Evolutionary conservation across 331 rosid genomes (phyloP), one percentile per base, ranked within the genome.

Genomic region (Pyracantha coccinea): DNA sequence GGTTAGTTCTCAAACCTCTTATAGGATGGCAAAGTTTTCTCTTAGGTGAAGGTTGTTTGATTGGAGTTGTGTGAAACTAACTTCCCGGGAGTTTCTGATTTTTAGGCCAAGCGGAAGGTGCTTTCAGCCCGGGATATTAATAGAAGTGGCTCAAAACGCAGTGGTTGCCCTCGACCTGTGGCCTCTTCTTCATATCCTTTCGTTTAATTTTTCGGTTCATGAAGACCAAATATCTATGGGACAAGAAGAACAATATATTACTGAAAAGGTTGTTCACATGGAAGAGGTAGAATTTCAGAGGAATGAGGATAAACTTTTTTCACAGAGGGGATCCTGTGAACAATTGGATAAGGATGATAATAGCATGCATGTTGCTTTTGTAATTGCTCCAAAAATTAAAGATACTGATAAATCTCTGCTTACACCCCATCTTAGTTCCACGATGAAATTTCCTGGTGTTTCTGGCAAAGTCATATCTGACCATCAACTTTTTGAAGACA

Each of bases 101-200:
- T 72, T 47, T 71, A 94, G 99, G 97, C 83, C 71, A 87, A 76
- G 82, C 68, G 83, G 75, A 94, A 90, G 85, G 91, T 87, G 72
- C 85, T 80, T 79, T 78, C 92, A 8, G 80, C 62, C 66, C 84
- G 78, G 66, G 88, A 88, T 75, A 66, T 64, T 21, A 86, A 75
- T 77, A 86, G 82, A 76, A 87, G 83, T 68, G 88, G 83, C 60
- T 82, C 88, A 50, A 89, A 92, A 81, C 89, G 92, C 66, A 85
- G 81, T 83, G 92, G 84, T 72, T 87, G 89, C 79, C 91, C 93
- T 1, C 87, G 89, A 69, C 80, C 89, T 10, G 73, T 61, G 79
- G 83, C 88, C 58, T 81, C 97, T 5, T 80, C 87, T 65, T 87
- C 93, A 94, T 94, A 94, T 94, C 99, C 99, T 93, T 89, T 76